phyloP scores from a whole-genome alignment of 2,329 filamentous ascomycete species.

The Epichloe sp. region DNA sequence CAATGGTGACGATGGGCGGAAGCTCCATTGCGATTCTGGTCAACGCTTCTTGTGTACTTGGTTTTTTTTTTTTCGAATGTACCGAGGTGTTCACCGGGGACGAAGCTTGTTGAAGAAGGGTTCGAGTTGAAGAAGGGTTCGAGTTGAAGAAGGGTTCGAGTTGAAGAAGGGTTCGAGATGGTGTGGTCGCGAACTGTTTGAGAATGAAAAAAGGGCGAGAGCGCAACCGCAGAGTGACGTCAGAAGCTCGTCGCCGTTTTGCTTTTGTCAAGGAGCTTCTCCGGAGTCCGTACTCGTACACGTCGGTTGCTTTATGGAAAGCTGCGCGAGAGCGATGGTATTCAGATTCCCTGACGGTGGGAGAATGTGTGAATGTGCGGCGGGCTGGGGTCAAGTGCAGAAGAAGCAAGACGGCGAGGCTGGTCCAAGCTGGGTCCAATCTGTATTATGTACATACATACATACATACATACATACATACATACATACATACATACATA shows the following conservation, averaged over 20 bases:
- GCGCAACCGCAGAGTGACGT: background rate
- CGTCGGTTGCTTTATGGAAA: background rate
- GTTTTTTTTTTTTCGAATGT: no score
- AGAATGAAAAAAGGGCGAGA: background rate
- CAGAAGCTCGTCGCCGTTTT: background rate
- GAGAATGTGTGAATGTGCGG: background rate
- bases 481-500: no score
- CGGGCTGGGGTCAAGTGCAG: no score
- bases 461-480: no score
- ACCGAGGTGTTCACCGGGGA: no score
- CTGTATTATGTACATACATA: no score
- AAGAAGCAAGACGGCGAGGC: no score
- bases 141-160: no score
- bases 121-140: no score
- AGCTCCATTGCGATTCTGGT: slow-evolving; percentile 4
- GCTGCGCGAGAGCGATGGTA: background rate
- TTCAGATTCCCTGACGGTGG: background rate
- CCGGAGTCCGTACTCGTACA: background rate
- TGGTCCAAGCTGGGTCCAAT: no score
- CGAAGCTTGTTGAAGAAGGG: background rate
- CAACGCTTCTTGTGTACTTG: no score
- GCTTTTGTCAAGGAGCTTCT: background rate
- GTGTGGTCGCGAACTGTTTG: background rate
- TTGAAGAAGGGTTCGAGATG: background rate
- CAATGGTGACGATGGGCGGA: slow-evolving; percentile 1